Evolutionary conservation across 2,329 filamentous ascomycete species (phyloP), one percentile per base, ranked within the genome.

Genomic region (Xylariaceae sp.): DNA sequence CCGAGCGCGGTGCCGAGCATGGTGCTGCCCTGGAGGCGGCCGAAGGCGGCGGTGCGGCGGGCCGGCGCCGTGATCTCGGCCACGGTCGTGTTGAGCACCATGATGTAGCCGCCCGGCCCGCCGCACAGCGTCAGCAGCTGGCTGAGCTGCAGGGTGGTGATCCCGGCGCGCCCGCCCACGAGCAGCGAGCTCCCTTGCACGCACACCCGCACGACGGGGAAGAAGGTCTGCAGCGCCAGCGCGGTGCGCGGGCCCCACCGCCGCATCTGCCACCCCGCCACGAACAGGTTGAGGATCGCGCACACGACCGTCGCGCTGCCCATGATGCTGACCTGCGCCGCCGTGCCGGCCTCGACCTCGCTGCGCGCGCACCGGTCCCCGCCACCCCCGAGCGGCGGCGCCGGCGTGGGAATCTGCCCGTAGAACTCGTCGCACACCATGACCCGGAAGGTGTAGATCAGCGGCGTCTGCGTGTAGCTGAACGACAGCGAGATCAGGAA

Each of bases 401-500:
- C 72, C 3, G n/a, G n/a, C n/a, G n/a, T n/a, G n/a, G n/a, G n/a
- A n/a, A n/a, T n/a, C n/a, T 60, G 60, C 19, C 69, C 60, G 55
- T 83, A 84, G 50, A 75, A 84, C 31, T 70, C 70, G 31, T 84
- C 76, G 55, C 80, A 84, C 14, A 71, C 75, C 78, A 85, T 83
- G 1, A 80, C 50, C 33, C 76, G 74, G 43, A 83, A 83, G n/a
- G 77, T 75, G 51, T 79, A 81, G 19, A 81, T 55, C 2, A 69
- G 15, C 24, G 24, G 24, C 6, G 24, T 26, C 7, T 6, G 24
- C 6, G 24, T 26, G 24, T 8, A 26, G 6, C 6, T n/a, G 24
- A 26, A 26, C 24, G 24, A 26, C 12, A 13, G 6, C 5, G 24
- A 26, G 24, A 26, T 26, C 12, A 26, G 5, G n/a, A 8, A 26